Evolutionary conservation across 2,329 filamentous ascomycete genomes (phyloP), one percentile per base, ranked within the genome.

Genomic region (Westerdykella ornata): DNA sequence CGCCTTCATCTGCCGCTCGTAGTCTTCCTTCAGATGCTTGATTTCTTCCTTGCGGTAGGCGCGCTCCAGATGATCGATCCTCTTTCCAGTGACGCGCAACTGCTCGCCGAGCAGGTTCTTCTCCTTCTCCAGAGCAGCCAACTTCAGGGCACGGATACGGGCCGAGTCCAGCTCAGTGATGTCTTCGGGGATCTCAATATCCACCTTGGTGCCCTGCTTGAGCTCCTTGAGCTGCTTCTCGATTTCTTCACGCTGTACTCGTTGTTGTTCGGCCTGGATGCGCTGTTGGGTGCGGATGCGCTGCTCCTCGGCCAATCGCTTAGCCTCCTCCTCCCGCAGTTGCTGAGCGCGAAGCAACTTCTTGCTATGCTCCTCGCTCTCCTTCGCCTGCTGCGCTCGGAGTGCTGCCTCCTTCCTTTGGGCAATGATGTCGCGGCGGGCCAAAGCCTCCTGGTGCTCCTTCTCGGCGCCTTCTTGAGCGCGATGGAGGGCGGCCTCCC

Each of bases 381-480:
- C 89, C 66, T 85, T 88, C 65, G 83, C 83, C 47, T 92, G 88
- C 54, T 89, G 80, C 35, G 88, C 80, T 66, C 90, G 88, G 9
- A 87, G 86, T n/a, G 88, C 88, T 51, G 88, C 85, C 63, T 96
- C 89, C 75, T 97, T 97, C 72, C 90, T 90, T 76, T 94, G 94
- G 64, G 95, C 84, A 56, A 98, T 98, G 53, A 94, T 69, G 4
- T 89, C 84, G 66, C 94, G 90, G 56, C 92, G 84, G 44, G 84
- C 82, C 37, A 98, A 76, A 33, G 83, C 87, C 28, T 90, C 87
- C 45, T 79, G 76, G 63, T 96, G 89, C 70, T 98, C 92, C 71
- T 94, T 77, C 64, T 92, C 87, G n/a, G 87, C 85, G 45, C 90
- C 92, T 50, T 82, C 84, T 71, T 85, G 81, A 49, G 92, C 88